phyloP scores from a whole-genome alignment of 2,329 filamentous ascomycete genomes.

The Colletotrichum truncatum region DNA sequence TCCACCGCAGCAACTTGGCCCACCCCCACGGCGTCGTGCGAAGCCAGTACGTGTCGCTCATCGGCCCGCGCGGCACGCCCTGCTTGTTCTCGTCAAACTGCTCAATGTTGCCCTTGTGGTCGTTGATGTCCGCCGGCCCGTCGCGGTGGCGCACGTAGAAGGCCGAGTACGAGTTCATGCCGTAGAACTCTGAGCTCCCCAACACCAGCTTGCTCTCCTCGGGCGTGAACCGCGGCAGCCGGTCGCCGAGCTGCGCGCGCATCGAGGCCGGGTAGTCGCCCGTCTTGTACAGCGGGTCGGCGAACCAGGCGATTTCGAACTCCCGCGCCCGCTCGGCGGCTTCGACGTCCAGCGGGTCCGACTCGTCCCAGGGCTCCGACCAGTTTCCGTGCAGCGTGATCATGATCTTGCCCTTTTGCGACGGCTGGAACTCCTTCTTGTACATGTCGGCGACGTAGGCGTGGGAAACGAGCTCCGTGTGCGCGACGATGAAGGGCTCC shows the following conservation, averaged over 20 bases:
- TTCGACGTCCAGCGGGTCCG: conserved; percentile 44
- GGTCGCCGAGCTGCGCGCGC: conserved; percentile 47
- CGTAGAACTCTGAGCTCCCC: conserved; percentile 49
- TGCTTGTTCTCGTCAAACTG: conserved; percentile 45
- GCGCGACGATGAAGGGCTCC: conserved; percentile 48
- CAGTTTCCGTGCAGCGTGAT: conserved; percentile 53
- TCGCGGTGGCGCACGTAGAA: conserved; percentile 47
- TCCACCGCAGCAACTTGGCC: conserved; percentile 48
- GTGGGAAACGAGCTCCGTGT: conserved; percentile 50
- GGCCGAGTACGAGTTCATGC: conserved; percentile 53
- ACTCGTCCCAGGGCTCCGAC: conserved; percentile 49
- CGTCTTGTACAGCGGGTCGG: conserved; percentile 46
- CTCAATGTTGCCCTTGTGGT: conserved; percentile 50
- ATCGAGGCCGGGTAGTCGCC: conserved; percentile 51
- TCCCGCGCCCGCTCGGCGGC: conserved; percentile 49
- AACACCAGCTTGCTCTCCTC: conserved; percentile 49
- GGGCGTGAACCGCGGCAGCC: conserved; percentile 46
- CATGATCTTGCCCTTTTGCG: conserved; percentile 48
- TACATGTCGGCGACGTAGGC: conserved; percentile 48
- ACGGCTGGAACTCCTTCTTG: conserved; percentile 46
- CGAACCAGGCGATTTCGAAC: conserved; percentile 54
- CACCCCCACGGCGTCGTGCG: conserved; percentile 48
- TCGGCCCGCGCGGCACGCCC: conserved; percentile 41
- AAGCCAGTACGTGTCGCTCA: conserved; percentile 50
- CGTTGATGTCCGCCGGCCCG: conserved; percentile 45